Conservation (phyloP, 345 rosid species). For the Eutrema heterophyllum region DNA sequence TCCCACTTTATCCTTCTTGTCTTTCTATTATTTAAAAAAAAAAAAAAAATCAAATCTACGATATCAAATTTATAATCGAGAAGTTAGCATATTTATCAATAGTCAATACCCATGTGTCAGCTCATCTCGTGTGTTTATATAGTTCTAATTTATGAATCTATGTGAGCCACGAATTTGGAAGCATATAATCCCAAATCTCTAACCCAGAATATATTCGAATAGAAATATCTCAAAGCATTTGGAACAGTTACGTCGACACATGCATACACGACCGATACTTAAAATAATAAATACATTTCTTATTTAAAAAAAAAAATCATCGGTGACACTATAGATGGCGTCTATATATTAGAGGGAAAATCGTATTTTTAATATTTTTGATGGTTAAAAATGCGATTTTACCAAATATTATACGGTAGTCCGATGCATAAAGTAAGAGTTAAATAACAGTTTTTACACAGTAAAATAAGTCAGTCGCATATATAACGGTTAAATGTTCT, state of each 20-base stretch:
- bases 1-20: conserved; percentile 18
- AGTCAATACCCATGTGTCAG: conserved; percentile 1
- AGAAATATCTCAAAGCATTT: conserved; percentile 5
- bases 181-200: conserved; percentile 4
- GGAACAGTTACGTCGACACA: not conserved
- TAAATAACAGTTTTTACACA: not conserved
- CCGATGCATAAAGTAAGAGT: not conserved
- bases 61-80: conserved; percentile 1
- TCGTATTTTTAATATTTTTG: no score
- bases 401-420: not conserved
- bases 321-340: not conserved
- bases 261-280: not conserved
- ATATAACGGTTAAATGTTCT: not conserved
- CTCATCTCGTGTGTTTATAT: not conserved
- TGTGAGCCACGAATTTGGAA: conserved; percentile 3
- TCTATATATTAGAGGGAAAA: no score
- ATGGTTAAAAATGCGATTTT: no score
- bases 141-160: conserved; percentile 1
- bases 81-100: not conserved
- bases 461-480: not conserved
- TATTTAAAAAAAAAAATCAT: not conserved
- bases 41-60: not conserved
- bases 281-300: not conserved
- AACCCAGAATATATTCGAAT: conserved; percentile 7
- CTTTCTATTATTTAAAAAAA: not conserved